These are phyloP conservation scores for Clavaria fumosa DNA, from an alignment of 768 basidiomycete genomes.

Conservation along the genomic window DNA sequence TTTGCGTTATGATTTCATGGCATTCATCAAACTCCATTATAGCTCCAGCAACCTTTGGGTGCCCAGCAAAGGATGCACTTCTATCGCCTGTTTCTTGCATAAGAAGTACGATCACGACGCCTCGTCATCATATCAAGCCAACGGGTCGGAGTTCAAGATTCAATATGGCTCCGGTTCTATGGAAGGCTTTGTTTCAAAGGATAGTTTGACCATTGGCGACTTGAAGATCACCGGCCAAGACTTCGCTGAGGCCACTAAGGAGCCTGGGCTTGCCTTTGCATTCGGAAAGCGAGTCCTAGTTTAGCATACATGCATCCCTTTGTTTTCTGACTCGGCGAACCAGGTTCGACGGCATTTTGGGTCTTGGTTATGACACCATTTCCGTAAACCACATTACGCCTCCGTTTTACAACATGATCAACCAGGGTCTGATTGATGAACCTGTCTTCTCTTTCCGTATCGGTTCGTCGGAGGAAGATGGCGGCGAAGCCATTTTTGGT, in stretches of 20 bases:
- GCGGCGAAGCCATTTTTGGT: slow-evolving; percentile 84
- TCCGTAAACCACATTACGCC: slow-evolving; percentile 86
- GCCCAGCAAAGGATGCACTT: slow-evolving; percentile 64
- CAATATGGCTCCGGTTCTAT: slow-evolving; percentile 94
- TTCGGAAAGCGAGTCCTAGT: slow-evolving; percentile 65
- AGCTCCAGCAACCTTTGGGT: slow-evolving; percentile 94
- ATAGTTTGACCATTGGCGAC: slow-evolving; percentile 70
- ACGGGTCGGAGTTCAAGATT: slow-evolving; percentile 81
- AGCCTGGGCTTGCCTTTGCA: slow-evolving; percentile 94
- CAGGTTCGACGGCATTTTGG: slow-evolving; percentile 92
- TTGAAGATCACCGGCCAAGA: slow-evolving; percentile 57
- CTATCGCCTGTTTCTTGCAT: slow-evolving; percentile 91
- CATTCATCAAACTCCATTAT: background rate
- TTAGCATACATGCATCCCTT: background rate
- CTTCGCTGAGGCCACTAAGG: slow-evolving; percentile 92
- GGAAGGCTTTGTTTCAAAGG: slow-evolving; percentile 89
- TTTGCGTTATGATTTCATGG: no score
- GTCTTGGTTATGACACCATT: slow-evolving; percentile 91
- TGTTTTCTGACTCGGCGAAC: background rate
- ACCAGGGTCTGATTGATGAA: slow-evolving; percentile 63
- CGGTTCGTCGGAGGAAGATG: slow-evolving; percentile 74
- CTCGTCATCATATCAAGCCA: slow-evolving; percentile 79
- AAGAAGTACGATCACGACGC: slow-evolving; percentile 70
- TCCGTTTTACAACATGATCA: slow-evolving; percentile 89
- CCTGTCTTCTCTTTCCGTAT: slow-evolving; percentile 93